These are phyloP conservation scores for Alectoria sarmentosa DNA, from an alignment of 495 filamentous ascomycete species.

Conservation along the genomic window DNA sequence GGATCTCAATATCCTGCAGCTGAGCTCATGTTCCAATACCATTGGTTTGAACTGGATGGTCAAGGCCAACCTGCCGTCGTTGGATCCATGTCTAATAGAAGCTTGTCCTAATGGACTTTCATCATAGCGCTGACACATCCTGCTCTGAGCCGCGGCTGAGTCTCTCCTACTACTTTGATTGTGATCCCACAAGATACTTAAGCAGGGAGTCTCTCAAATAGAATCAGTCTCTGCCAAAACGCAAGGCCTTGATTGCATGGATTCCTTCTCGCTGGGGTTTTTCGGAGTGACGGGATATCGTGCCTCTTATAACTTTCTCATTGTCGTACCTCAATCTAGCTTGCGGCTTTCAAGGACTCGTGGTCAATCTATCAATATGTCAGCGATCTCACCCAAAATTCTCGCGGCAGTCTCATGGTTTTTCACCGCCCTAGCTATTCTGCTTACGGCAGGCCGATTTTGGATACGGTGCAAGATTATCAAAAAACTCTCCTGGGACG, in stretches of 20 bases:
- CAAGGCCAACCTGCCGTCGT: no score
- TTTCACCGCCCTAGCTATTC: not conserved
- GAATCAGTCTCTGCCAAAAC: no score
- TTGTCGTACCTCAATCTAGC: not conserved
- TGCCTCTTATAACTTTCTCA: not conserved
- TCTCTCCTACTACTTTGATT: no score
- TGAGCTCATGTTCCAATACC: not conserved
- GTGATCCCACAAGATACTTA: no score
- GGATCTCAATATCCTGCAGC: not conserved
- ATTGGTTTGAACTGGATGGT: no score
- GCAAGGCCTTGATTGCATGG: no score
- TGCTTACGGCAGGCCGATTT: slow-evolving; percentile 2
- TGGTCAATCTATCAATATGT: not conserved
- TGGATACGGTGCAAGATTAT: slow-evolving; percentile 4
- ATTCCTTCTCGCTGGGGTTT: no score
- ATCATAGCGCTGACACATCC: not conserved
- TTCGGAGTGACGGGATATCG: no score
- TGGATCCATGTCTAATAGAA: not conserved
- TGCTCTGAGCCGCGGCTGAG: slow-evolving; percentile 4
- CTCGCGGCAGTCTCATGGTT: not conserved
- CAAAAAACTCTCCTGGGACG: slow-evolving; percentile 4
- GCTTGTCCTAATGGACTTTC: not conserved
- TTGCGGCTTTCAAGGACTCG: not conserved
- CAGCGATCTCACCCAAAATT: not conserved
- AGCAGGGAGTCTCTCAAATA: no score